Evolutionary conservation across 805 yeast genomes (phyloP).

Genomic region (Ogataea henricii): DNA sequence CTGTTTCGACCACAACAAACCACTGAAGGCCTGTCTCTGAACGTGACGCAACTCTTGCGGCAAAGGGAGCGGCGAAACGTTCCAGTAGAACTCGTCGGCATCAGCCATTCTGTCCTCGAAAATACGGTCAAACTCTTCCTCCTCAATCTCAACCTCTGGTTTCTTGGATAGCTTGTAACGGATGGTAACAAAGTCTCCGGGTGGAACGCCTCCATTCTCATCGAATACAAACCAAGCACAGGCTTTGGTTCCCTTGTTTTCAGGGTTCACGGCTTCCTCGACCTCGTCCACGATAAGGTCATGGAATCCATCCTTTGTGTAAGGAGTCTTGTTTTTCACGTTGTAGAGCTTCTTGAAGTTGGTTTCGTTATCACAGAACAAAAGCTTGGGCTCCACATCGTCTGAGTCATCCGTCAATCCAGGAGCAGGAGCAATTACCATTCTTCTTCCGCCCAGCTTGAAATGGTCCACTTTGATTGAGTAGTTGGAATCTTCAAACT

Average conservation of each 20-base stretch:
- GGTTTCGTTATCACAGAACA: conserved; percentile 91
- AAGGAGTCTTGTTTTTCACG: conserved; percentile 58
- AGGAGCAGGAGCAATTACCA: conserved; percentile 82
- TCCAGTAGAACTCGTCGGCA: conserved; percentile 92
- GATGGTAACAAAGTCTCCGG: conserved; percentile 84
- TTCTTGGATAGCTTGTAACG: conserved; percentile 62
- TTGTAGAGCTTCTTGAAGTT: conserved; percentile 68
- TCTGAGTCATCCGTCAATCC: conserved; percentile 57
- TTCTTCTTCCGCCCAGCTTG: conserved; percentile 65
- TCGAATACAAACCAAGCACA: conserved; percentile 84
- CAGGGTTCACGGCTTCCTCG: conserved; percentile 67
- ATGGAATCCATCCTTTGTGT: conserved; percentile 89
- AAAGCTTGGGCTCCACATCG: conserved; percentile 73
- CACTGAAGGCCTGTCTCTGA: conserved; percentile 94
- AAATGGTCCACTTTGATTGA: conserved; percentile 64
- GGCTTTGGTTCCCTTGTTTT: conserved; percentile 73
- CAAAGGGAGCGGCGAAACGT: conserved; percentile 81
- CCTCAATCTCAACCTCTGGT: conserved; percentile 52
- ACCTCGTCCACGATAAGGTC: conserved; percentile 69
- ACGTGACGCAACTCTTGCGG: conserved; percentile 76
- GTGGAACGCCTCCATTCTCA: conserved; percentile 74
- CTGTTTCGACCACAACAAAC: conserved; percentile 91
- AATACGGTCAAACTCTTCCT: conserved; percentile 67
- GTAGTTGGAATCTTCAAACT: conserved; percentile 41
- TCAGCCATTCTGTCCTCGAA: conserved; percentile 77